A percentile compares a stretch with the other conserved stretches of the same genome.
These are phyloP conservation scores for Hygrophoropsis aurantiaca DNA, from an alignment of 768 basidiomycete species.

Conservation along the genomic window DNA sequence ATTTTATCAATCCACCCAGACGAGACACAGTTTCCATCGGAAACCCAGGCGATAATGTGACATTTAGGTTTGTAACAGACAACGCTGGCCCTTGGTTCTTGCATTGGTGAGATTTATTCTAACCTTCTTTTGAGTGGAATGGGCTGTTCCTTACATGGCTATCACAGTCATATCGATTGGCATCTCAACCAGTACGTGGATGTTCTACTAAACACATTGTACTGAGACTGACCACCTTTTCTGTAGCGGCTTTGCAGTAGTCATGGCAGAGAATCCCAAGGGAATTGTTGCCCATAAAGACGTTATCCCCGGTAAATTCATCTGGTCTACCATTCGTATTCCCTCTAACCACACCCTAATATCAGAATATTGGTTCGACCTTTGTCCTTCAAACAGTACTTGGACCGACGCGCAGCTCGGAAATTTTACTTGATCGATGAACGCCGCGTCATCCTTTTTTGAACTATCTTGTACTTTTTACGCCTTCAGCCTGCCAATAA, in stretches of 20 bases:
- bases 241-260: slow-evolving; percentile 2
- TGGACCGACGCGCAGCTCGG: too few relatives aligned
- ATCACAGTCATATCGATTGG: slow-evolving; percentile 50
- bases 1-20: slow-evolving; percentile 27
- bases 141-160: background rate
- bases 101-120: slow-evolving; percentile 32
- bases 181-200: slow-evolving; percentile 41
- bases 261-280: slow-evolving; percentile 3
- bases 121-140: background rate
- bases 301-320: too few relatives aligned
- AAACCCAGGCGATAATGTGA: slow-evolving; percentile 34
- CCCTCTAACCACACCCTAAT: too few relatives aligned
- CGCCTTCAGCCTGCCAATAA: too few relatives aligned
- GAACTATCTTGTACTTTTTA: too few relatives aligned
- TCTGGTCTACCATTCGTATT: too few relatives aligned
- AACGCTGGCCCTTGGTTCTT: slow-evolving; percentile 53
- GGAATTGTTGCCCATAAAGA: too few relatives aligned
- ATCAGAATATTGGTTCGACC: too few relatives aligned
- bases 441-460: too few relatives aligned
- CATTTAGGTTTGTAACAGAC: slow-evolving; percentile 50
- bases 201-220: background rate
- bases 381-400: too few relatives aligned
- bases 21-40: slow-evolving; percentile 16
- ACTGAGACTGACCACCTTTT: background rate
- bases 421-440: too few relatives aligned